Evolutionary conservation across 306 rosid genomes (phyloP).

Genomic region (Cicer arietinum): DNA sequence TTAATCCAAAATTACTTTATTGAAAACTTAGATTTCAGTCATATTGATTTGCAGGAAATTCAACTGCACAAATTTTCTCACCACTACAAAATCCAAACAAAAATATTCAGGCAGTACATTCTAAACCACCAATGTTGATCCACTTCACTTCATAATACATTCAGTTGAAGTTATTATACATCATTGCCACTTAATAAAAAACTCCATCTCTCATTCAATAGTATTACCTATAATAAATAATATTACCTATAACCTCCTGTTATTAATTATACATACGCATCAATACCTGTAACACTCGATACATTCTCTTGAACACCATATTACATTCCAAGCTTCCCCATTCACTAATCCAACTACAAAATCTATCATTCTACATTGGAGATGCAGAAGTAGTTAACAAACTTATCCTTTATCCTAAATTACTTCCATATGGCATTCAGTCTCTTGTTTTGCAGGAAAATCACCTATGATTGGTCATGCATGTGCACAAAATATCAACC

Average conservation of each 20-base stretch:
- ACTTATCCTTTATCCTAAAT: too few species aligned
- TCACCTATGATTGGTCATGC: too few species aligned
- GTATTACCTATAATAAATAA: too few species aligned
- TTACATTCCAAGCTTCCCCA: slow-evolving; percentile 7
- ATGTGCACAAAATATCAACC: too few species aligned
- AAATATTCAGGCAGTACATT: not conserved
- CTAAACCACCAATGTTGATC: not conserved
- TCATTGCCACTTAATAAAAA: not conserved
- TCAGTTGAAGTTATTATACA: not conserved
- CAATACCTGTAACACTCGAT: too few species aligned
- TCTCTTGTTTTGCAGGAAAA: too few species aligned
- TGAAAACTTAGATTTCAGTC: not conserved
- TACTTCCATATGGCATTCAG: too few species aligned
- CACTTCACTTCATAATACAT: slow-evolving; percentile 20
- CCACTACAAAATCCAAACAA: not conserved
- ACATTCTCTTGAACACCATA: not conserved
- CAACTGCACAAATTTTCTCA: not conserved
- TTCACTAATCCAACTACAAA: not conserved
- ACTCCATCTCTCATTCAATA: not conserved
- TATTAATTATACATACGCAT: too few species aligned
- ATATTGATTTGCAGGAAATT: not conserved
- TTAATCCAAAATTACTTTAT: not conserved
- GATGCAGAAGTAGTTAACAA: too few species aligned
- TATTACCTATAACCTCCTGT: too few species aligned
- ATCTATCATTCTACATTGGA: too few species aligned